Evolutionary conservation across 345 rosid genomes (phyloP), one percentile per base, ranked within the genome.

Genomic region (Hypericum androsaemum): DNA sequence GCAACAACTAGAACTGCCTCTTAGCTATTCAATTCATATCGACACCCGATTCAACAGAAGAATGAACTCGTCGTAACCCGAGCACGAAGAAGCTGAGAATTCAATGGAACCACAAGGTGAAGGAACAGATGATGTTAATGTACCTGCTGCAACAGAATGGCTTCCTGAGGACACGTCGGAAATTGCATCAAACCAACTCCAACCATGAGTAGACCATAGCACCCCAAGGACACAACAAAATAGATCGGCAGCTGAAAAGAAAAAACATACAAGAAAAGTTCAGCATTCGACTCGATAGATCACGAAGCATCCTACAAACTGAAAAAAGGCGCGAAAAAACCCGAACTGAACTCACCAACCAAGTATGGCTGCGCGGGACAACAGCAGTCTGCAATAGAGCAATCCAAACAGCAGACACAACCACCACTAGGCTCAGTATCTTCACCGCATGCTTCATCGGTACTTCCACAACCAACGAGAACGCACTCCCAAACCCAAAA

Each of bases 121-220:
- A 12, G 10, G 47, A 54, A 7, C 16, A 61, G 7, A 39, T 53
- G 7, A 42, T n/a, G n/a, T n/a, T 53, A 6, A 56, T 63, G 11
- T 67, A 86, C 88, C 80, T 75, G 72, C 60, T 77, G 92, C 66
- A 86, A 65, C 8, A 83, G 73, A 49, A 74, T 8, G 28, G 84
- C 82, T 65, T 86, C 92, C 60, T 67, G 78, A 14, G 92, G 86
- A 47, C 92, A 79, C 12, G 88, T 80, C 50, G 90, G 88, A 67
- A 80, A 86, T 22, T 56, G 72, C 78, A 86, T 74, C 44, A 86
- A 50, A 28, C 88, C 92, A 40, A 79, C 58, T 55, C 88, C 95
- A 51, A 79, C 92, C 90, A 79, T 80, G 37, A 86, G 67, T 36
- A 86, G 62, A 63, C 92, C 95, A 60, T 83, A 86, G 71, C 86